phyloP scores from a whole-genome alignment of 768 basidiomycete genomes.

The Leucocoprinus sp. region DNA sequence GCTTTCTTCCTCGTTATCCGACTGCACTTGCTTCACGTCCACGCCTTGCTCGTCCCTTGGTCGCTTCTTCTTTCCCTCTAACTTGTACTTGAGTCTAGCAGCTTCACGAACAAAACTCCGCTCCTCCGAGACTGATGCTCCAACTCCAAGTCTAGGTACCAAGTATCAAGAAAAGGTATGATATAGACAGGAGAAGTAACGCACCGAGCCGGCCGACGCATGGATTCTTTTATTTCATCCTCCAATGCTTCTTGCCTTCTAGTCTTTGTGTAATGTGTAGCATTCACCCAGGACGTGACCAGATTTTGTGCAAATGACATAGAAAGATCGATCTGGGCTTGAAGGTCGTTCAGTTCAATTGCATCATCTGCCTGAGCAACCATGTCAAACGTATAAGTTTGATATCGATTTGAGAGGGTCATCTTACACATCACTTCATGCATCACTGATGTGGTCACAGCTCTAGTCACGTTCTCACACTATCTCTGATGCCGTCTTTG shows the following conservation, averaged over 20 bases:
- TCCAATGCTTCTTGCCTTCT: constrained; percentile 30
- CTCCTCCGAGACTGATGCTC: constrained; percentile 49
- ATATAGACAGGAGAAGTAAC: constrained; percentile 14
- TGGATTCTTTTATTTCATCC: constrained; percentile 55
- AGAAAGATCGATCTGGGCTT: constrained; percentile 77
- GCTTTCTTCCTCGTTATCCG: constrained; percentile 47
- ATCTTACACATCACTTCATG: not conserved
- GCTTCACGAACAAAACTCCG: constrained; percentile 41
- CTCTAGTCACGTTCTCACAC: not conserved
- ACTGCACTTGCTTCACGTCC: constrained; percentile 16
- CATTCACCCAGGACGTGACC: constrained; percentile 71
- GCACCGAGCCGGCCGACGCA: constrained; percentile 67
- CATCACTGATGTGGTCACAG: not conserved
- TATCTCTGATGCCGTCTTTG: not conserved
- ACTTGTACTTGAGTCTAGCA: constrained; percentile 53
- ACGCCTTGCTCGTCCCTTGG: constrained; percentile 31
- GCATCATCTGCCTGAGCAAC: constrained; percentile 31
- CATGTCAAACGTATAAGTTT: constrained; percentile 13
- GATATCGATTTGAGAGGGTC: not conserved
- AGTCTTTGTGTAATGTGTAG: constrained; percentile 32
- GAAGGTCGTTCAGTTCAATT: constrained; percentile 59
- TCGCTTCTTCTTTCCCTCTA: constrained; percentile 44
- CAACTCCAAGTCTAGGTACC: constrained; percentile 59
- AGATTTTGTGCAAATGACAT: constrained; percentile 70
- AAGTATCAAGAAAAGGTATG: constrained; percentile 4